These are phyloP conservation scores for Raddia distichophylla DNA, from an alignment of 176 grass and related monocot species.

Conservation along the genomic window DNA sequence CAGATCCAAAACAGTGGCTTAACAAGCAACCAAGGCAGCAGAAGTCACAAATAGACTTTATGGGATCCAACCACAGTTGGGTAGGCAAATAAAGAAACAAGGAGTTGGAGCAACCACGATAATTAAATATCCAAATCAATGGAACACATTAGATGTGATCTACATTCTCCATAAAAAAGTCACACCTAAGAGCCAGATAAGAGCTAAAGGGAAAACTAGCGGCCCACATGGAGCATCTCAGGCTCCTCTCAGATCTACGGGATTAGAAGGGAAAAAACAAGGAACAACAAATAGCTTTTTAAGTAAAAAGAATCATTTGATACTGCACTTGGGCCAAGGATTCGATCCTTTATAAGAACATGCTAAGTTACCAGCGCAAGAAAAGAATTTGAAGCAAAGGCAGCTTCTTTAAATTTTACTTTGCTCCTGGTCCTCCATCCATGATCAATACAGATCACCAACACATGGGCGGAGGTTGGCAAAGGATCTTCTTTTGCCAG, in stretches of 20 bases:
- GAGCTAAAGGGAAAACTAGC: constrained; percentile 33
- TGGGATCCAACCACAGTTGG: constrained; percentile 33
- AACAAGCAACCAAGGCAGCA: constrained; percentile 41
- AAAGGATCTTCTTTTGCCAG: constrained; percentile 20
- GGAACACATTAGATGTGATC: constrained; percentile 49
- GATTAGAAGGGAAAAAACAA: constrained; percentile 54
- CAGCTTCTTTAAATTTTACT: constrained; percentile 39
- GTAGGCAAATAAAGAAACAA: constrained; percentile 42
- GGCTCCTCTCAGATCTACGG: constrained; percentile 55
- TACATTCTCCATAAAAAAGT: constrained; percentile 49
- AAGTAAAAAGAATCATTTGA: constrained; percentile 47
- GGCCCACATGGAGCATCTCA: constrained; percentile 53
- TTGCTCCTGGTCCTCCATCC: constrained; percentile 34
- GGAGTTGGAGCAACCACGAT: constrained; percentile 32
- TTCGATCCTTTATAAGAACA: constrained; percentile 38
- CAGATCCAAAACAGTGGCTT: constrained; percentile 41
- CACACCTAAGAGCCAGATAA: constrained; percentile 40
- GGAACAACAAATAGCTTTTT: constrained; percentile 39
- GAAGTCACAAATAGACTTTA: constrained; percentile 47
- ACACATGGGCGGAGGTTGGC: constrained; percentile 43
- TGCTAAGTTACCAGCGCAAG: constrained; percentile 45
- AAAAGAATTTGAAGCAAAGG: constrained; percentile 58
- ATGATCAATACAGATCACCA: constrained; percentile 30
- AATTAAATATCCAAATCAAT: constrained; percentile 50
- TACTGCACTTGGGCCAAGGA: constrained; percentile 49